Percentiles rank a stretch among this genome's conserved stretches.
These are phyloP conservation scores for Cytospora chrysosperma DNA, from an alignment of 2,329 filamentous ascomycete genomes.

Conservation along the genomic window DNA sequence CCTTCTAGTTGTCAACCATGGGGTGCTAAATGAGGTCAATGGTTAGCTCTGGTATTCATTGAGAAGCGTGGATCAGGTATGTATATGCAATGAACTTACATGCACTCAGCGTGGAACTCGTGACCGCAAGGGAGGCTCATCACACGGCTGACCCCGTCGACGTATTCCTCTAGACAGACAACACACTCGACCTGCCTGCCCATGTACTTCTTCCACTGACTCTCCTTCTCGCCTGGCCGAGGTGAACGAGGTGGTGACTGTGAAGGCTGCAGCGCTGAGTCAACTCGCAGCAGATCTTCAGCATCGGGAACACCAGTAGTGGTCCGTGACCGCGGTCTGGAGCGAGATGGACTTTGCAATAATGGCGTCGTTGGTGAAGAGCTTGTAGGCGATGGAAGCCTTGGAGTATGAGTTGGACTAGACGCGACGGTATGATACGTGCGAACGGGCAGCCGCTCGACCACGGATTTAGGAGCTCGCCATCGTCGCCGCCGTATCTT, in stretches of 20 bases:
- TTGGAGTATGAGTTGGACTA: slow-evolving; percentile 55
- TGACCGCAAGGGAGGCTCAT: slow-evolving; percentile 98
- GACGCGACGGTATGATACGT: slow-evolving; percentile 85
- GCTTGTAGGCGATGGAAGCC: slow-evolving; percentile 61
- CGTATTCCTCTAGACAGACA: slow-evolving; percentile 93
- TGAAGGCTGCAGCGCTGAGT: slow-evolving; percentile 41
- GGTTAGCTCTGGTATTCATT: slow-evolving; percentile 28
- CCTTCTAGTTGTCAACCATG: slow-evolving; percentile 92
- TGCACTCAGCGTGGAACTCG: slow-evolving; percentile 97
- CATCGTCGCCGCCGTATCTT: slow-evolving; percentile 86
- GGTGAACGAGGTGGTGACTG: slow-evolving; percentile 33
- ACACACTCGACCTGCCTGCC: slow-evolving; percentile 81
- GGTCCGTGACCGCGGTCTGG: slow-evolving; percentile 64
- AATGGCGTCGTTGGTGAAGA: slow-evolving; percentile 78
- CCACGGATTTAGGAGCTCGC: slow-evolving; percentile 96
- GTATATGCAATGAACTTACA: slow-evolving; percentile 61
- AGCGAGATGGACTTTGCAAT: slow-evolving; percentile 56
- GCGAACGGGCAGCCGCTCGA: slow-evolving; percentile 89
- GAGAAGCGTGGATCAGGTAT: background rate
- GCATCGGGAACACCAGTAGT: slow-evolving; percentile 60
- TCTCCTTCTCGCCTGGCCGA: slow-evolving; percentile 49
- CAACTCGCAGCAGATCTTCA: slow-evolving; percentile 45
- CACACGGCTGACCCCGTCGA: slow-evolving; percentile 89
- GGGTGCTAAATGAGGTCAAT: slow-evolving; percentile 60
- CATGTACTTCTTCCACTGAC: slow-evolving; percentile 66